Conservation (phyloP, 208 protist species). For the Leishmania gerbilli region DNA sequence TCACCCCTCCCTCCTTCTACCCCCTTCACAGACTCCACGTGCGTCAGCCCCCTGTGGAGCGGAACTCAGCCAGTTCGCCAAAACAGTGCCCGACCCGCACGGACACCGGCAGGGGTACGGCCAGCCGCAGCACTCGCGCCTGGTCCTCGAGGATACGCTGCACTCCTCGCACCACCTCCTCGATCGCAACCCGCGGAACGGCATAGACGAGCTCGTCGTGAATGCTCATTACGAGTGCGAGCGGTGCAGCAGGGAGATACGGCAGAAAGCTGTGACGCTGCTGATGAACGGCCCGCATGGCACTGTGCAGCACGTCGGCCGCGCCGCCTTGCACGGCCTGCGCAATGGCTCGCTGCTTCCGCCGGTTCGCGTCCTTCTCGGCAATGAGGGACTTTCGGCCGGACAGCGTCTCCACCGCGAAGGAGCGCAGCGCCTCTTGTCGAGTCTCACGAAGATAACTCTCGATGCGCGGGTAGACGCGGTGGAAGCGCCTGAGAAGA, state of each 20-base stretch:
- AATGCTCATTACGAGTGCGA: constrained; percentile 65
- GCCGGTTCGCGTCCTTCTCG: constrained; percentile 43
- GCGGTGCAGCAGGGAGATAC: constrained; percentile 50
- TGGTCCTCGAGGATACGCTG: constrained; percentile 57
- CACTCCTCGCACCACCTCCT: constrained; percentile 44
- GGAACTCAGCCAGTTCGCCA: constrained; percentile 41
- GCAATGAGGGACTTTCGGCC: constrained; percentile 46
- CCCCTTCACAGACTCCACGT: background rate
- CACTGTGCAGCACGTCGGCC: constrained; percentile 79
- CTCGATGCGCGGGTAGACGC: constrained; percentile 62
- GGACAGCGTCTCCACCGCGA: constrained; percentile 45
- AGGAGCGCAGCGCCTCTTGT: constrained; percentile 37
- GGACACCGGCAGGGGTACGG: constrained; percentile 69
- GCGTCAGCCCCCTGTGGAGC: background rate
- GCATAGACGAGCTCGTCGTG: constrained; percentile 90
- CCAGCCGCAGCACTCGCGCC: constrained; percentile 28
- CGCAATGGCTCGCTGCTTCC: constrained; percentile 73
- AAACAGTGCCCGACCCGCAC: constrained; percentile 55
- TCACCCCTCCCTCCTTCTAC: background rate
- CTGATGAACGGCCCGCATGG: constrained; percentile 74
- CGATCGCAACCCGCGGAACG: constrained; percentile 42
- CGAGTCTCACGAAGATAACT: constrained; percentile 61
- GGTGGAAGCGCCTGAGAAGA: constrained; percentile 55
- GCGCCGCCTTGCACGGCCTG: constrained; percentile 83
- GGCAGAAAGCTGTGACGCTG: constrained; percentile 56